phyloP scores from a whole-genome alignment of 768 basidiomycete genomes.

The Candolleomyces aberdarensis region DNA sequence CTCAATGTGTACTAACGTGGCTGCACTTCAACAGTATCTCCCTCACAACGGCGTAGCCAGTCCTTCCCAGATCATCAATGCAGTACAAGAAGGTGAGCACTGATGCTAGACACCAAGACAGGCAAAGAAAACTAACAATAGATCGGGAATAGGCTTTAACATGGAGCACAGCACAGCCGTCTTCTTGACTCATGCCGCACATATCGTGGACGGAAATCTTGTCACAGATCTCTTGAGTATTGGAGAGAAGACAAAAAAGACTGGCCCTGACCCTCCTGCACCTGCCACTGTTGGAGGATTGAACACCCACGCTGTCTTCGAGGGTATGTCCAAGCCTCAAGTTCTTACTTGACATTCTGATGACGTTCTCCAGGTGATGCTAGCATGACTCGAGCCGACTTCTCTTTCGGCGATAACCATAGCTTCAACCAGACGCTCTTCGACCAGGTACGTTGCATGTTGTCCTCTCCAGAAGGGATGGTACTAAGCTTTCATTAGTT shows the following conservation, averaged over 20 bases:
- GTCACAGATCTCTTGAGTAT: constrained; percentile 17
- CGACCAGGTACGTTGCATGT: constrained; percentile 9
- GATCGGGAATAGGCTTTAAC: constrained; percentile 12
- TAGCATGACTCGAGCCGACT: constrained; percentile 10
- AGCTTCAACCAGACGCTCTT: constrained; percentile 21
- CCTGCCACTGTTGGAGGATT: constrained; percentile 19
- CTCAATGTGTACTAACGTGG: no score
- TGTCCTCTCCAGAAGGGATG: background rate
- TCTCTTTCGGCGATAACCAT: constrained; percentile 17
- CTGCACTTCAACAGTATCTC: constrained; percentile 8
- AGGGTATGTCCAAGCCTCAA: constrained; percentile 9
- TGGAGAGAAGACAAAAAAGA: constrained; percentile 15
- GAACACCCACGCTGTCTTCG: constrained; percentile 16
- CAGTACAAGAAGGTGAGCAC: constrained; percentile 14
- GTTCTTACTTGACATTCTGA: background rate
- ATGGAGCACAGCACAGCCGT: constrained; percentile 12
- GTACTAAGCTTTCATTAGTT: constrained; percentile 4
- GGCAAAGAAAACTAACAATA: background rate
- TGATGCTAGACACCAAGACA: no score
- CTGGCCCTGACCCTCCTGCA: constrained; percentile 15
- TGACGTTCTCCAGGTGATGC: background rate
- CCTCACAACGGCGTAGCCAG: constrained; percentile 13
- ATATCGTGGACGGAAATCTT: constrained; percentile 16
- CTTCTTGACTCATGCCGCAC: constrained; percentile 13
- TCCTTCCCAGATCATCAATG: constrained; percentile 12